Evolutionary conservation across 495 filamentous ascomycete species (phyloP).

Genomic region (Penicillium bialowiezense): DNA sequence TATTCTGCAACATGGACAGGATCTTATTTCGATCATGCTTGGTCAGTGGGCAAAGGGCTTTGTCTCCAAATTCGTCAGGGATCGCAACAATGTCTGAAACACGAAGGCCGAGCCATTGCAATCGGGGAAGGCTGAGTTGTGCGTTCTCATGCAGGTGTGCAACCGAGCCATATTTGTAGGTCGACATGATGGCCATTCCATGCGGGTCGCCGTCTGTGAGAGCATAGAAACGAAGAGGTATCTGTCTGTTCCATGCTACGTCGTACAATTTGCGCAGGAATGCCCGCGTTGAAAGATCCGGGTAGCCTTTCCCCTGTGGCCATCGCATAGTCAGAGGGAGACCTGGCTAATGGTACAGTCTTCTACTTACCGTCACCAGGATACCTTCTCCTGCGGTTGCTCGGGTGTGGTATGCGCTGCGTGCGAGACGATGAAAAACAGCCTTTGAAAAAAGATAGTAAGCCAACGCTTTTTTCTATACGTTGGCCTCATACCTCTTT

Average conservation of each 20-base stretch:
- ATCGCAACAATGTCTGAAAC: constrained; percentile 52
- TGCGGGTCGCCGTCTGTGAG: constrained; percentile 87
- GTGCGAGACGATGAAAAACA: constrained; percentile 69
- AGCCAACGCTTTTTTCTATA: neutral
- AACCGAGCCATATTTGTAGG: constrained; percentile 81
- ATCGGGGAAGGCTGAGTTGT: constrained; percentile 50
- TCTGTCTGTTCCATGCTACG: constrained; percentile 9
- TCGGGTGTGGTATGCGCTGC: constrained; percentile 49
- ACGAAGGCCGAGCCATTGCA: constrained; percentile 75
- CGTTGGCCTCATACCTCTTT: constrained; percentile 67
- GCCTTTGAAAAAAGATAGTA: constrained; percentile 52
- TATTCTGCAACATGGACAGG: constrained; percentile 58
- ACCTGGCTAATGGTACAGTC: neutral
- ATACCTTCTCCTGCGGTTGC: constrained; percentile 56
- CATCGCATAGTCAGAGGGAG: neutral
- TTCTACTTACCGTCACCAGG: constrained; percentile 61
- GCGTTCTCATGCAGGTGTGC: constrained; percentile 68
- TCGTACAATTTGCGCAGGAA: constrained; percentile 50
- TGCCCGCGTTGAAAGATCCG: constrained; percentile 75
- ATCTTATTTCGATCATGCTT: constrained; percentile 66
- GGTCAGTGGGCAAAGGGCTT: constrained; percentile 55
- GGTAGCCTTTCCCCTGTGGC: constrained; percentile 78
- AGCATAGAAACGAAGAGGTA: constrained; percentile 51
- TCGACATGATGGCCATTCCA: constrained; percentile 80
- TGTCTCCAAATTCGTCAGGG: constrained; percentile 20